Evolutionary conservation across 1,284 basidiomycete species (phyloP).

Genomic region (Laetiporus sulphureus): DNA sequence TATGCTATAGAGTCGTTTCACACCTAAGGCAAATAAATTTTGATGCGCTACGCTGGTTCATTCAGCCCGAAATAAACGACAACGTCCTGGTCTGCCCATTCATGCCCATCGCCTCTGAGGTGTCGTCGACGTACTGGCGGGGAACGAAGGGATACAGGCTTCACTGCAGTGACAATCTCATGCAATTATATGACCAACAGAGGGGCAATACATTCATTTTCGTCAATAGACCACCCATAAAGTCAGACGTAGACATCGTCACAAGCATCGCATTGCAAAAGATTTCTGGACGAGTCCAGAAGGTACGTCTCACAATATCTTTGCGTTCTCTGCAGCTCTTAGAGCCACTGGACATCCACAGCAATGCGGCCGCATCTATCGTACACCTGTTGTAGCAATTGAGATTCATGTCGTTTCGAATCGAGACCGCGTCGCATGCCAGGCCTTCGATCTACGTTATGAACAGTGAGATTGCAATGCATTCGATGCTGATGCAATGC

Average conservation of each 20-base stretch:
- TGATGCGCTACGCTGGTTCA: background rate
- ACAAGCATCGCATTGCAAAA: slow-evolving; percentile 57
- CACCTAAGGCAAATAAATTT: background rate
- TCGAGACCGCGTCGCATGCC: slow-evolving; percentile 54
- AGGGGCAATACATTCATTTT: slow-evolving; percentile 51
- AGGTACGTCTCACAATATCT: slow-evolving; percentile 33
- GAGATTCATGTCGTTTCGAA: slow-evolving; percentile 67
- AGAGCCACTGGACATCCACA: background rate
- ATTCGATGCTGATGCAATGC: background rate
- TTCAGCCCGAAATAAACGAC: slow-evolving; percentile 39
- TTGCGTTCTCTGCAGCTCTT: background rate
- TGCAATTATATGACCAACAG: slow-evolving; percentile 53
- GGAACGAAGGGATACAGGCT: slow-evolving; percentile 48
- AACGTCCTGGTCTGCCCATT: slow-evolving; percentile 60
- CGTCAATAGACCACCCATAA: slow-evolving; percentile 39
- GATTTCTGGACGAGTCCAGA: slow-evolving; percentile 45
- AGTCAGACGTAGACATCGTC: slow-evolving; percentile 40
- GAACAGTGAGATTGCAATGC: slow-evolving; percentile 59
- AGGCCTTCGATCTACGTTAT: slow-evolving; percentile 59
- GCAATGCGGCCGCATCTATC: slow-evolving; percentile 31
- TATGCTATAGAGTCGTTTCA: slow-evolving; percentile 5
- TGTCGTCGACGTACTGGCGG: slow-evolving; percentile 40
- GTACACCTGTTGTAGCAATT: slow-evolving; percentile 41
- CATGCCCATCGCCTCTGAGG: slow-evolving; percentile 42
- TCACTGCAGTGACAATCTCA: slow-evolving; percentile 42